A percentile compares a stretch with the other conserved stretches of the same genome.
Conservation (phyloP, 345 rosid genomes). For the Eucalyptus cloeziana region DNA sequence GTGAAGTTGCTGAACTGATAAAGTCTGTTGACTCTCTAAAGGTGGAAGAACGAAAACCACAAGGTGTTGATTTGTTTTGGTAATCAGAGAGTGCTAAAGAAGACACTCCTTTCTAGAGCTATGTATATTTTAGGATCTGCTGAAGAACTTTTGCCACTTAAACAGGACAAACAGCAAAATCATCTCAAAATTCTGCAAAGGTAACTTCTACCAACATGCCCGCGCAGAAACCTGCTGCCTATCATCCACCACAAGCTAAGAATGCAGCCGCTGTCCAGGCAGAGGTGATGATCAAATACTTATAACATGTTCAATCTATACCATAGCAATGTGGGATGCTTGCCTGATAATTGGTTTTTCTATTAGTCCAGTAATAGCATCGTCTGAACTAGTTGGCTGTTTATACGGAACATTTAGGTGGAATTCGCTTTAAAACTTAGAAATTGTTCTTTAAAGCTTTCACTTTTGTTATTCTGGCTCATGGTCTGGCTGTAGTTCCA, state of each 20-base stretch:
- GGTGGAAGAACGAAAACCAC: conserved; percentile 43
- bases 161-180: conserved; percentile 45
- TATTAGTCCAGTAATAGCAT: not conserved
- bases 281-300: conserved; percentile 42
- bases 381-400: not conserved
- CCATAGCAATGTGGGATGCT: not conserved
- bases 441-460: not conserved
- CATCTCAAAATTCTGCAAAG: conserved; percentile 20
- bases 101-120: not conserved
- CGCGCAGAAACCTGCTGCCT: conserved; percentile 70
- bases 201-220: conserved; percentile 21
- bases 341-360: not conserved
- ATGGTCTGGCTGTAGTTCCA: not conserved
- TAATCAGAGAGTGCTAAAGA: not conserved
- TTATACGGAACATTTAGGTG: not conserved
- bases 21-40: conserved; percentile 54
- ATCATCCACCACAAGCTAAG: conserved; percentile 93
- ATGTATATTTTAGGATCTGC: not conserved
- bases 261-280: conserved; percentile 67
- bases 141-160: not conserved
- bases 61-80: conserved; percentile 26
- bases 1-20: conserved; percentile 60
- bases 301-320: not conserved
- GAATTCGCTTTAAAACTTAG: not conserved
- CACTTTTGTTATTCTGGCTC: not conserved